phyloP scores from a whole-genome alignment of 2,329 filamentous ascomycete genomes.

The Paecilomyces variotii region DNA sequence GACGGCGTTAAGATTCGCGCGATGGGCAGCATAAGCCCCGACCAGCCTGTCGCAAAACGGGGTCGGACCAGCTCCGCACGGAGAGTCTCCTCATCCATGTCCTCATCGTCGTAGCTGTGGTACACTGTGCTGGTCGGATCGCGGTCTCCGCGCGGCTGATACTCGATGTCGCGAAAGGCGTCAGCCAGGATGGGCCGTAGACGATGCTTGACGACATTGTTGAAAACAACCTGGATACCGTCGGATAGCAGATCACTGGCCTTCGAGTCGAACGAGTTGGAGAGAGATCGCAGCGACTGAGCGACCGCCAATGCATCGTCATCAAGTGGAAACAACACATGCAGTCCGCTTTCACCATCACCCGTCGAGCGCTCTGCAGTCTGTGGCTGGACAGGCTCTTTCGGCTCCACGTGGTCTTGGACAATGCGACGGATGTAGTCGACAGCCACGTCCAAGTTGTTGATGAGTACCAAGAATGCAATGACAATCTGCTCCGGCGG shows the following conservation, averaged over 20 bases:
- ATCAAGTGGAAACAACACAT: slow-evolving; percentile 69
- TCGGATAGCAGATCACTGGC: slow-evolving; percentile 75
- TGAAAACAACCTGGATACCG: slow-evolving; percentile 76
- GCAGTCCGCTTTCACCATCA: slow-evolving; percentile 34
- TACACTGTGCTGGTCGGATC: slow-evolving; percentile 30
- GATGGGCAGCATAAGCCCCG: slow-evolving; percentile 74
- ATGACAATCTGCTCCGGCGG: slow-evolving; percentile 86
- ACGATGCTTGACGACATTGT: slow-evolving; percentile 76
- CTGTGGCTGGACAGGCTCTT: slow-evolving; percentile 10
- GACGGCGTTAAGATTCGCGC: slow-evolving; percentile 72
- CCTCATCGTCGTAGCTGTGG: slow-evolving; percentile 28
- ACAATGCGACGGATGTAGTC: slow-evolving; percentile 89
- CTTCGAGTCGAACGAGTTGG: slow-evolving; percentile 66
- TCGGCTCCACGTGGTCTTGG: slow-evolving; percentile 50
- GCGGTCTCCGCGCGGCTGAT: slow-evolving; percentile 56
- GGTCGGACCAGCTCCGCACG: slow-evolving; percentile 60
- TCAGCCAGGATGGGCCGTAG: slow-evolving; percentile 78
- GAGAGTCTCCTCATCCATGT: slow-evolving; percentile 25
- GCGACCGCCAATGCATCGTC: slow-evolving; percentile 65
- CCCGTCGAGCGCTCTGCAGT: slow-evolving; percentile 10
- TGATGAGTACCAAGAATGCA: slow-evolving; percentile 84
- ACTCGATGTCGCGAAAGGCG: slow-evolving; percentile 86
- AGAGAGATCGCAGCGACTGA: slow-evolving; percentile 59
- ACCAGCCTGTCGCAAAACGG: slow-evolving; percentile 80
- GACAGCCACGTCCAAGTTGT: slow-evolving; percentile 86